phyloP scores from a whole-genome alignment of 2,329 filamentous ascomycete species.

The Calonectria ilicicola region DNA sequence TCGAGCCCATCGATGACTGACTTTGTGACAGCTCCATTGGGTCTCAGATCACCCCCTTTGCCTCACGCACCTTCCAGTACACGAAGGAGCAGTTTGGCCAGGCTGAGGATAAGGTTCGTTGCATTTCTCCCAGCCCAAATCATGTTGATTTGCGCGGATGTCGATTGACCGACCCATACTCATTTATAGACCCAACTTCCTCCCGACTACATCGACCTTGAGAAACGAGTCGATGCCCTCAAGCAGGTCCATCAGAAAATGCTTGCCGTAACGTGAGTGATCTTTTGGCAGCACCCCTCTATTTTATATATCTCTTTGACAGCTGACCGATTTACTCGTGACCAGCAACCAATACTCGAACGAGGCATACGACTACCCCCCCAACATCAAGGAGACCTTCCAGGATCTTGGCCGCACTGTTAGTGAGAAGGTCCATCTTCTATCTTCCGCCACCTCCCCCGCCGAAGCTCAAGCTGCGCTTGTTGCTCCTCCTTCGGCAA shows the following conservation, averaged over 20 bases:
- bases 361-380: constrained; percentile 91
- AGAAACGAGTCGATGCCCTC: constrained; percentile 97
- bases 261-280: constrained; percentile 89
- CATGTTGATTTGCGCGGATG: constrained; percentile 11
- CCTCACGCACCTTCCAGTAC: constrained; percentile 94
- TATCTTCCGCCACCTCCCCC: constrained; percentile 86
- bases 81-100: constrained; percentile 98
- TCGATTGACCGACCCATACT: constrained; percentile 29
- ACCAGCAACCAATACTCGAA: constrained; percentile 90
- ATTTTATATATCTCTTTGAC: constrained; percentile 7
- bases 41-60: constrained; percentile 90
- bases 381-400: constrained; percentile 98
- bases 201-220: constrained; percentile 96
- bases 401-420: constrained; percentile 96
- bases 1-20: constrained; percentile 33
- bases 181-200: constrained; percentile 86
- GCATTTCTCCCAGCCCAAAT: constrained; percentile 11
- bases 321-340: constrained; percentile 35
- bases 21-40: constrained; percentile 67
- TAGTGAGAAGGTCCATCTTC: constrained; percentile 91
- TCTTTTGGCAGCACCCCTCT: neutral
- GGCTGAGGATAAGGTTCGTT: constrained; percentile 86
- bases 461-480: constrained; percentile 95
- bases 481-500: constrained; percentile 87
- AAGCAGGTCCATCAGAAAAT: constrained; percentile 98